Conservation (phyloP, 2,329 filamentous ascomycete genomes). For the Mycocentrospora acerina region DNA sequence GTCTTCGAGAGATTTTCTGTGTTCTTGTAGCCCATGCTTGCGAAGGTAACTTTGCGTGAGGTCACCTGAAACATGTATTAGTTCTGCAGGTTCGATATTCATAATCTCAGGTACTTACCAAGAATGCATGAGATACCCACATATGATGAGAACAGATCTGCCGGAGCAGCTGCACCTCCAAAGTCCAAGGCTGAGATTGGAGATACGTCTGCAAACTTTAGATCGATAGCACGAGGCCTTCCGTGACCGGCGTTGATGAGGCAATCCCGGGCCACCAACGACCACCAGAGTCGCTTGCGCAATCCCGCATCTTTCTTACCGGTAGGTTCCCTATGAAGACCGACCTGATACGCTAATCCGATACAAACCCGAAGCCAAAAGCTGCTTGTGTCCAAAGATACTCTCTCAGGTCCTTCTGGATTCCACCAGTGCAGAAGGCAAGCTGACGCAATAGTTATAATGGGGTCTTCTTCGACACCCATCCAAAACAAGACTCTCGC, state of each 20-base stretch:
- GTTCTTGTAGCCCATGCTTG: slow-evolving; percentile 33
- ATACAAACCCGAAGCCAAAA: slow-evolving; percentile 49
- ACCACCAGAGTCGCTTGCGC: slow-evolving; percentile 48
- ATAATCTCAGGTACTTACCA: slow-evolving; percentile 10
- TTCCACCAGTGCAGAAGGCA: slow-evolving; percentile 49
- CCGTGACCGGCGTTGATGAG: slow-evolving; percentile 47
- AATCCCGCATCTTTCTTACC: slow-evolving; percentile 37
- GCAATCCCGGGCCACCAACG: slow-evolving; percentile 45
- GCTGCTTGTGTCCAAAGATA: slow-evolving; percentile 47
- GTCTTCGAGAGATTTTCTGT: slow-evolving; percentile 40
- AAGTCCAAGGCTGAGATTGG: slow-evolving; percentile 43
- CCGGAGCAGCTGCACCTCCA: slow-evolving; percentile 26
- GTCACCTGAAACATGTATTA: slow-evolving; percentile 28
- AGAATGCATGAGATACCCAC: slow-evolving; percentile 44
- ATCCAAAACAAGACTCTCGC: slow-evolving; percentile 38
- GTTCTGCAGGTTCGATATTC: background rate
- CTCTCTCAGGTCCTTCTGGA: slow-evolving; percentile 44
- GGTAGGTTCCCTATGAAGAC: slow-evolving; percentile 46
- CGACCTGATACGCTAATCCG: slow-evolving; percentile 48
- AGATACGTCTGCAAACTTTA: slow-evolving; percentile 44
- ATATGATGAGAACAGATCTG: slow-evolving; percentile 43
- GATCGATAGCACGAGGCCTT: slow-evolving; percentile 44
- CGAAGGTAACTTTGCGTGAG: slow-evolving; percentile 44
- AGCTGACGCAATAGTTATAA: slow-evolving; percentile 44
- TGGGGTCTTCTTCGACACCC: slow-evolving; percentile 39